phyloP scores from a whole-genome alignment of 2,329 filamentous ascomycete genomes.

The Grosmannia penicillata region DNA sequence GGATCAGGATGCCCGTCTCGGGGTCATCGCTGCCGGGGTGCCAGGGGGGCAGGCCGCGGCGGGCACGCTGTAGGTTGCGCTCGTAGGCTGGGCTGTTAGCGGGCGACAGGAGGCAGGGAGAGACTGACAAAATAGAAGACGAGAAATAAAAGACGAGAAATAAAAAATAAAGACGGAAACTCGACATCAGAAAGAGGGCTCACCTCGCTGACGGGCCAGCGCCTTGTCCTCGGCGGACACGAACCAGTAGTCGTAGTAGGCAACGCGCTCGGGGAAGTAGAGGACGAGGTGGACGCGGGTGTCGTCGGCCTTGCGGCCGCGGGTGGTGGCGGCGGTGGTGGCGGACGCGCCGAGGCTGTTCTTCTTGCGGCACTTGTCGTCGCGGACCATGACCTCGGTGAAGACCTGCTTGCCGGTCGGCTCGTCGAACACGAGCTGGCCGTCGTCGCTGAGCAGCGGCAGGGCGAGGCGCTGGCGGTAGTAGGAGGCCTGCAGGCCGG shows the following conservation, averaged over 20 bases:
- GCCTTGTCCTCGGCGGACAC: constrained; percentile 12
- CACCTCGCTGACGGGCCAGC: constrained; percentile 10
- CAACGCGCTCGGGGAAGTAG: constrained; percentile 13
- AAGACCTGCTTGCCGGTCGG: constrained; percentile 10
- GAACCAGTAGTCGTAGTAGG: constrained; percentile 13
- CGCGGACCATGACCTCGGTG: constrained; percentile 13
- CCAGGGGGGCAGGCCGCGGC: constrained; percentile 11
- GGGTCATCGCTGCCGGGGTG: constrained; percentile 11
- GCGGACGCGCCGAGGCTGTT: not conserved
- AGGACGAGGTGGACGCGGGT: constrained; percentile 11
- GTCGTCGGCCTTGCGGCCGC: constrained; percentile 2
- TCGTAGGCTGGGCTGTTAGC: constrained; percentile 7
- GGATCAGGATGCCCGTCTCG: constrained; percentile 11
- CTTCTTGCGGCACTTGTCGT: constrained; percentile 11
- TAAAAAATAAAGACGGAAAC: not conserved
- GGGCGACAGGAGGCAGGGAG: not conserved
- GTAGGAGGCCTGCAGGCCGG: constrained; percentile 12
- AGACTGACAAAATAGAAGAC: not conserved
- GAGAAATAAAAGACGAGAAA: not conserved
- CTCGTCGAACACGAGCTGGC: constrained; percentile 11
- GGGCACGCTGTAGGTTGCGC: constrained; percentile 10
- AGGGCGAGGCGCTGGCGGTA: constrained; percentile 12
- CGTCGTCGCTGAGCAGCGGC: constrained; percentile 10
- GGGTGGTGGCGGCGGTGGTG: not conserved
- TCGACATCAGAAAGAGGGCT: not conserved